These are phyloP conservation scores for Cenchrus purpureus DNA, from an alignment of 176 grass and related monocot genomes.

Conservation along the genomic window DNA sequence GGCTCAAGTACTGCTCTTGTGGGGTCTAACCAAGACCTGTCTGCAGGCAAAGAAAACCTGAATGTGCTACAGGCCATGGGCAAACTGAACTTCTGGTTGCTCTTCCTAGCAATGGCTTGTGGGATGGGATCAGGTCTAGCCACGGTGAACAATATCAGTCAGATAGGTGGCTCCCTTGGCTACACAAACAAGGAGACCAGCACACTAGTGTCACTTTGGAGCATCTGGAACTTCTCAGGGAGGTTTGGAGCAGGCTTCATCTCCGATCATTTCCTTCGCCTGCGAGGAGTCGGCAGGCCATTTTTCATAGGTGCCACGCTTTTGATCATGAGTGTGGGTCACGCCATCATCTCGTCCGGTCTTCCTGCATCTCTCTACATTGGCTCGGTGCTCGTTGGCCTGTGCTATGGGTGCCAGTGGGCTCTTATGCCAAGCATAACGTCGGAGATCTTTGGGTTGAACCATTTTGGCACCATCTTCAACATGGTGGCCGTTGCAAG, in stretches of 20 bases:
- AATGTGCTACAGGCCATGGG: constrained; percentile 63
- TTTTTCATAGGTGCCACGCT: constrained; percentile 60
- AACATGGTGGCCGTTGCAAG: constrained; percentile 72
- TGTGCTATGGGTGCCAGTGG: constrained; percentile 81
- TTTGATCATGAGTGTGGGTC: constrained; percentile 56
- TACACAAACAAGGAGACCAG: constrained; percentile 60
- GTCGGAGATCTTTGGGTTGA: constrained; percentile 72
- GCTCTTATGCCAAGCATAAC: constrained; percentile 81
- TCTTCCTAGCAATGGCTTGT: constrained; percentile 69
- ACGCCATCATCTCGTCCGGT: constrained; percentile 59
- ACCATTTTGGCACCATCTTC: constrained; percentile 75
- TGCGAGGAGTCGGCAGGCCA: constrained; percentile 48
- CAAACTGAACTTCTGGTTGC: constrained; percentile 67
- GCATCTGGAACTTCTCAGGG: constrained; percentile 81
- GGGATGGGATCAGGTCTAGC: constrained; percentile 80
- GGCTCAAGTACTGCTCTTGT: neutral
- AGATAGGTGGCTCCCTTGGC: constrained; percentile 71
- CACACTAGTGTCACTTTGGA: constrained; percentile 74
- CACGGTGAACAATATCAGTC: constrained; percentile 85
- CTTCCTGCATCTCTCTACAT: constrained; percentile 61
- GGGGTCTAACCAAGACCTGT: constrained; percentile 29
- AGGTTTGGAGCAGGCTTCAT: constrained; percentile 63
- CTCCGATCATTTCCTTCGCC: constrained; percentile 58
- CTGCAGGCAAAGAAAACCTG: constrained; percentile 41
- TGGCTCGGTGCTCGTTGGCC: constrained; percentile 62